Percentiles rank a stretch among this genome's conserved stretches.
Evolutionary conservation across 179 eudicot species (phyloP).

Genomic region (Silene vulgaris): DNA sequence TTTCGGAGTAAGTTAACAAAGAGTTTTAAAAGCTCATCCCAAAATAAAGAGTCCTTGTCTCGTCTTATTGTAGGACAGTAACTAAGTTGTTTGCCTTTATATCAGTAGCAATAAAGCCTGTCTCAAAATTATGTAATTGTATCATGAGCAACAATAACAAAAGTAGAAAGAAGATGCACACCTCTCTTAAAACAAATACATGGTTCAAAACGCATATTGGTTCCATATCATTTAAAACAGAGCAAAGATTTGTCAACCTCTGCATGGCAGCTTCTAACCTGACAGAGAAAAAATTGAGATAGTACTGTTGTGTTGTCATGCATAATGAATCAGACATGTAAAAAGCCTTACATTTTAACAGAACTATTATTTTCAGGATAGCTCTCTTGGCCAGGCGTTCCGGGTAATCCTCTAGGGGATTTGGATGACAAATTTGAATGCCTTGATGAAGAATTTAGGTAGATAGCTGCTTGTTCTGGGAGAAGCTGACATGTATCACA

Average conservation of each 20-base stretch:
- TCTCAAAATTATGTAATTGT: neutral
- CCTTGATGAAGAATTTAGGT: conserved; percentile 69
- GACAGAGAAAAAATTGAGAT: conserved; percentile 30
- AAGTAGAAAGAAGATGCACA: conserved; percentile 25
- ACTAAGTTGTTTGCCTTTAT: neutral
- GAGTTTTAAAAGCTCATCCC: neutral
- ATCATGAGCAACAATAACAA: conserved; percentile 12
- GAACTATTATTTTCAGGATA: conserved; percentile 81
- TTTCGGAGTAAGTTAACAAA: neutral
- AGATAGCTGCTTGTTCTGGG: conserved; percentile 94
- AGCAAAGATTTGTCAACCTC: conserved; percentile 95
- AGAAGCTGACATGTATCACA: conserved; percentile 56
- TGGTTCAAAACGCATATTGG: conserved; percentile 96
- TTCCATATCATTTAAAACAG: conserved; percentile 96
- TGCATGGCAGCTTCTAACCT: conserved; percentile 99
- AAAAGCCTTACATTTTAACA: conserved; percentile 67
- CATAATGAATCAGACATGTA: conserved; percentile 16
- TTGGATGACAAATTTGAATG: conserved; percentile 51
- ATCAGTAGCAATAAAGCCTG: neutral
- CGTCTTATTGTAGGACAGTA: neutral
- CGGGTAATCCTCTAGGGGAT: conserved; percentile 71
- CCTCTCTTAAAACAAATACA: conserved; percentile 98
- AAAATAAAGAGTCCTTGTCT: neutral
- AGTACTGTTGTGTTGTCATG: neutral
- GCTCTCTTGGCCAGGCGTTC: conserved; percentile 90